Base-by-base conservation (phyloP, 1,284 basidiomycete species). In the Stereum hirsutum region DNA sequence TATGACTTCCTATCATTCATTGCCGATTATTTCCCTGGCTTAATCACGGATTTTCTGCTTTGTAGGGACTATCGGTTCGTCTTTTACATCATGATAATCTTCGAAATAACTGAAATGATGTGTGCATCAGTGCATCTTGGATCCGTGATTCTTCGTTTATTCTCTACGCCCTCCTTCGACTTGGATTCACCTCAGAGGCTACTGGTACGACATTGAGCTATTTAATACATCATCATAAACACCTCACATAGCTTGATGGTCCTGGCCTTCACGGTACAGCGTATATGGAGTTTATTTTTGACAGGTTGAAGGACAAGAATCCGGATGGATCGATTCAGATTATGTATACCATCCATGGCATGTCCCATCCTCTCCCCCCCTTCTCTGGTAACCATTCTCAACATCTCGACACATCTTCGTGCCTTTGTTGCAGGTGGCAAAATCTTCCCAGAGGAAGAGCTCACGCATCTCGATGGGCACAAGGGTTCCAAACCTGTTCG, bases 111-210 rank as follows among this genome's bases (percentile, higher is more conserved):
- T 40, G 23, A 35, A 23, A 14, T 41, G 7, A 21, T 8, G 15
- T n/a, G 33, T 35, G 24, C 26, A 38, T 26, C 27, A 80, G 81
- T n/a, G 78, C 78, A 10, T 85, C 84, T 0, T 89, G 86, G 87
- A 89, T 95, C 53, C 81, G 93, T 23, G 93, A 96, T 57, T 83
- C 90, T 0, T 87, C 85, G 0, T 95, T 95, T 66, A 91, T 89
- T 0, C 74, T 96, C 3, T 96, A 95, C 56, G 92, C 92, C 0
- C 72, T 96, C 21, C 83, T 96, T 49, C 74, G 93, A 25, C 74
- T 96, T 1, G 92, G 92, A 0, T 95, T 92, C 62, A 94, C 89
- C 0, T 74, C 87, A 19, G 92, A 96, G 62, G 89, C 90, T 0
- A 81, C 89, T 54, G 74, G 86, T 86, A 40, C 7, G 66, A 20